phyloP scores from a whole-genome alignment of 192 early-diverging fungal species.

The Irineochytrium annulatum region DNA sequence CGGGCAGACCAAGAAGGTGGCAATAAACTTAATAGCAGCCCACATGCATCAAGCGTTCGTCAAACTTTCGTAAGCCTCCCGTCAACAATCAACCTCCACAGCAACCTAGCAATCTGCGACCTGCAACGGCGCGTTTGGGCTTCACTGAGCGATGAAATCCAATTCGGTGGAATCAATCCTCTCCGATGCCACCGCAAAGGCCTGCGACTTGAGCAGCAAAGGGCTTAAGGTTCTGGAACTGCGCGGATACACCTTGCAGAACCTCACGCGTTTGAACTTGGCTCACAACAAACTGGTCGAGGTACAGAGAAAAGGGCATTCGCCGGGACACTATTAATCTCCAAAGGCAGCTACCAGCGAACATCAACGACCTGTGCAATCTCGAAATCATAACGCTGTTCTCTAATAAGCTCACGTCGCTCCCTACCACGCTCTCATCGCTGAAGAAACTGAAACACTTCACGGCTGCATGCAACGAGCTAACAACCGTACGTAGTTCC shows the following conservation, averaged over 20 bases:
- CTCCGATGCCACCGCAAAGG: not conserved
- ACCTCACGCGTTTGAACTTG: conserved; percentile 16
- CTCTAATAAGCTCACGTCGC: conserved; percentile 30
- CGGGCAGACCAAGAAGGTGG: no score
- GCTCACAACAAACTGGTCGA: conserved; percentile 16
- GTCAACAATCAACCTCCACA: not conserved
- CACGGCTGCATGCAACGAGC: conserved; percentile 14
- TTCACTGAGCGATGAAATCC: not conserved
- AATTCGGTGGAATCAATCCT: not conserved
- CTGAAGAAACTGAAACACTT: conserved; percentile 13
- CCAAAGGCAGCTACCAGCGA: conserved; percentile 13
- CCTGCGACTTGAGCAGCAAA: not conserved
- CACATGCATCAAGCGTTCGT: no score
- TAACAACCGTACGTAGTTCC: not conserved
- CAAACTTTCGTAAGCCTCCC: no score
- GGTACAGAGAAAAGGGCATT: no score
- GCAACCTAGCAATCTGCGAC: not conserved
- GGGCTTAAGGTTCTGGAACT: not conserved
- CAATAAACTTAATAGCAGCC: no score
- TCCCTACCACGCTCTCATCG: conserved; percentile 20
- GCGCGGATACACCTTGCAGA: not conserved
- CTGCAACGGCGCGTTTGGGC: not conserved
- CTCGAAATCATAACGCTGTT: conserved; percentile 32
- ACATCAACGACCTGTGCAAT: conserved; percentile 9
- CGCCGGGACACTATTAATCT: no score